Conservation (phyloP, 306 rosid genomes). For the Vigna unguiculata region DNA sequence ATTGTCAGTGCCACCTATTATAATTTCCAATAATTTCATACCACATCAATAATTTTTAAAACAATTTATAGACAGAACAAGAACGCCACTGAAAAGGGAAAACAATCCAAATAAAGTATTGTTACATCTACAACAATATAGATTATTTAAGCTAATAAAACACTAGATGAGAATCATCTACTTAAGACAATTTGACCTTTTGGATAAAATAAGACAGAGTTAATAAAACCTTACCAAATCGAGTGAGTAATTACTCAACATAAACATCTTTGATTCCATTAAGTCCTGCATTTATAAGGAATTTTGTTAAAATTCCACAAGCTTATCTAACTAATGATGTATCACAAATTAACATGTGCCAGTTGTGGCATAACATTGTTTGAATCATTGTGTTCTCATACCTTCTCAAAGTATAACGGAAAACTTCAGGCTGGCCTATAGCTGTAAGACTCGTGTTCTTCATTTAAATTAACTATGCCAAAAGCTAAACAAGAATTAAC, state of each 20-base stretch:
- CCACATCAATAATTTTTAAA: neutral
- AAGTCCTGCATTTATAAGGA: constrained; percentile 70
- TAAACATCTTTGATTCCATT: constrained; percentile 87
- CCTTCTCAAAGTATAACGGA: constrained; percentile 22
- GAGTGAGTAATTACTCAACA: constrained; percentile 81
- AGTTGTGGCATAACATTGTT: constrained; percentile 40
- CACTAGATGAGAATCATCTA: constrained; percentile 30
- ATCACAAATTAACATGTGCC: constrained; percentile 47
- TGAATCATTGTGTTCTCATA: constrained; percentile 33
- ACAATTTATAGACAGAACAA: neutral
- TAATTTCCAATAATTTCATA: too few relatives aligned
- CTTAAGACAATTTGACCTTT: constrained; percentile 7
- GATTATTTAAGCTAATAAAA: neutral
- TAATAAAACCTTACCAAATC: constrained; percentile 65
- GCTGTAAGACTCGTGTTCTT: constrained; percentile 2
- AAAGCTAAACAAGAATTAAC: constrained; percentile 2
- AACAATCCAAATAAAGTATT: too few relatives aligned
- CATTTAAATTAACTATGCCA: neutral
- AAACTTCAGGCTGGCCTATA: constrained; percentile 28
- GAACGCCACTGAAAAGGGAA: neutral
- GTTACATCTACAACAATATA: constrained; percentile 12
- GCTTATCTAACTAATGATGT: constrained; percentile 38
- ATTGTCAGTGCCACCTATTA: constrained; percentile 36
- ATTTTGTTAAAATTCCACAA: constrained; percentile 13
- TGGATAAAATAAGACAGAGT: constrained; percentile 30